A percentile compares a stretch with the other conserved stretches of the same genome.
These are phyloP conservation scores for Myochromella boudieri DNA, from an alignment of 768 basidiomycete species.

Conservation along the genomic window DNA sequence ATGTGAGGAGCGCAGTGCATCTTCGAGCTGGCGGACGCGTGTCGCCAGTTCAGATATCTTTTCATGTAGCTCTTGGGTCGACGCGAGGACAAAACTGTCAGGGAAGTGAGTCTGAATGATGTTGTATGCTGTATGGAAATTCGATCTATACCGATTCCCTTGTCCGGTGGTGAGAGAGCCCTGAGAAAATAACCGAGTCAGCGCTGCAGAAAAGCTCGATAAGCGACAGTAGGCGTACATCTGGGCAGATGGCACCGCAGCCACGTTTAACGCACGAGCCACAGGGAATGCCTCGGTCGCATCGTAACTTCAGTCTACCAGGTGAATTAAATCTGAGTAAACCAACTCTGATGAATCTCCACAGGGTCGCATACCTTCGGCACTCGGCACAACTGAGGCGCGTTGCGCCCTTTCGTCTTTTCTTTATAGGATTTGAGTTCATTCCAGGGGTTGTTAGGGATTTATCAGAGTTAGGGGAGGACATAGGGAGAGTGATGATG, in stretches of 20 bases:
- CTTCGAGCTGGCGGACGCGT: constrained; percentile 78
- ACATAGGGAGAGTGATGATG: constrained; percentile 33
- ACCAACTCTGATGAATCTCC: not conserved
- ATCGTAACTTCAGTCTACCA: constrained; percentile 63
- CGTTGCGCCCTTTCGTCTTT: constrained; percentile 70
- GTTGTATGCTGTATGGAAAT: not conserved
- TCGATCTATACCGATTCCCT: constrained; percentile 63
- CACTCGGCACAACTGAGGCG: constrained; percentile 81
- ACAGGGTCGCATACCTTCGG: constrained; percentile 49
- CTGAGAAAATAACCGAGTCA: constrained; percentile 24
- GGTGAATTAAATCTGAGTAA: constrained; percentile 6
- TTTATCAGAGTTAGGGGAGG: constrained; percentile 30
- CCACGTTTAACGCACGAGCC: constrained; percentile 80
- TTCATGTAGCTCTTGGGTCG: constrained; percentile 79
- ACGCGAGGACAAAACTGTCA: constrained; percentile 72
- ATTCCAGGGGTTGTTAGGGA: constrained; percentile 21
- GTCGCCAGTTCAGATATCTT: constrained; percentile 74
- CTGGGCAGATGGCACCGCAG: constrained; percentile 80
- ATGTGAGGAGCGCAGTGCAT: constrained; percentile 63
- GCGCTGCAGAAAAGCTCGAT: not conserved
- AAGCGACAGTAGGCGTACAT: constrained; percentile 37
- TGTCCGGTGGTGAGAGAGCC: constrained; percentile 81
- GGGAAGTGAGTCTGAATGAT: constrained; percentile 4
- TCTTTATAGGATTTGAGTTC: constrained; percentile 42
- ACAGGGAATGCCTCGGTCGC: constrained; percentile 77